Percentiles rank a stretch among this genome's conserved stretches.
phyloP scores from a whole-genome alignment of 352 stramenopile species.

The Aphanomyces euteiches region DNA sequence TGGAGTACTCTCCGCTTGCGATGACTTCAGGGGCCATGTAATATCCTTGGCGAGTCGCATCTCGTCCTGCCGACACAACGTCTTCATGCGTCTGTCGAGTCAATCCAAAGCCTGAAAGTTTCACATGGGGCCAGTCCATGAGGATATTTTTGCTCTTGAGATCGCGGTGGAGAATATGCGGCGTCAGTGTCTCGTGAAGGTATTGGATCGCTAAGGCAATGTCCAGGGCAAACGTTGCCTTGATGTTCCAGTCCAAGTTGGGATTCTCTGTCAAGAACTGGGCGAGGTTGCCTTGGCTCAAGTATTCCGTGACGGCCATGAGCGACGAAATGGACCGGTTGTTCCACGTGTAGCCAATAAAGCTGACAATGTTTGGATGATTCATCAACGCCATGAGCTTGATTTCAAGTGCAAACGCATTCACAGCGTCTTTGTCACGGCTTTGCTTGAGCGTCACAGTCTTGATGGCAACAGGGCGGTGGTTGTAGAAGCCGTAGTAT shows the following conservation, averaged over 20 bases:
- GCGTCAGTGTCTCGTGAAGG: conserved; percentile 31
- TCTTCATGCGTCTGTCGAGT: not conserved
- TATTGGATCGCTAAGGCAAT: conserved; percentile 51
- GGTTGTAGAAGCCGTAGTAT: not conserved
- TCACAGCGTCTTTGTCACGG: not conserved
- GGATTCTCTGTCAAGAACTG: not conserved
- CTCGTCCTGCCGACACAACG: not conserved
- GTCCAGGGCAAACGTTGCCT: conserved; percentile 25
- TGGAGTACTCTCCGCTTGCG: not conserved
- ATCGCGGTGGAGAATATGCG: not conserved
- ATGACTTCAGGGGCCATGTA: not conserved
- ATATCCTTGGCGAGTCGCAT: too few species aligned
- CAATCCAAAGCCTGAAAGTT: conserved; percentile 1
- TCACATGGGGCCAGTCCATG: not conserved
- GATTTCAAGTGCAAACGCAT: not conserved
- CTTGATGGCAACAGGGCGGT: not conserved
- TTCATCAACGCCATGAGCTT: not conserved
- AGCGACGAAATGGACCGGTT: not conserved
- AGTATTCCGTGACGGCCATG: conserved; percentile 63
- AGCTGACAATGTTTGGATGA: not conserved
- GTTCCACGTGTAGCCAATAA: conserved; percentile 6
- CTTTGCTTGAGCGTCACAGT: not conserved
- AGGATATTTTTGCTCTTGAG: not conserved
- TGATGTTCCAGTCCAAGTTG: not conserved
- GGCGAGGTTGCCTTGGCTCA: conserved; percentile 61